Base-by-base conservation (phyloP, 495 filamentous ascomycete species). In the Daldinia childiae region DNA sequence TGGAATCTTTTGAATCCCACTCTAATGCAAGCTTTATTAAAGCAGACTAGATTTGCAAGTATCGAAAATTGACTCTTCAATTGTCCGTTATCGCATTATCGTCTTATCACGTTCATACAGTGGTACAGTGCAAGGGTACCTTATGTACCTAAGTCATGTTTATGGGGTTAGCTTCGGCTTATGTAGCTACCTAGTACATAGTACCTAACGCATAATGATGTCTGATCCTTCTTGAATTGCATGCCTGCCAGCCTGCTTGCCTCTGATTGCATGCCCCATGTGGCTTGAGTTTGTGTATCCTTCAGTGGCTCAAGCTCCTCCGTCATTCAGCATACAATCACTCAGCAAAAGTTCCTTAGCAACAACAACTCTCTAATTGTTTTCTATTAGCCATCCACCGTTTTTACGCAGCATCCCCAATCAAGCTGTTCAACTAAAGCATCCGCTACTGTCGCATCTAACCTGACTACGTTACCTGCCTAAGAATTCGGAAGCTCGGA, bases 21-120 rank as follows among this genome's bases (percentile, higher is more conserved):
- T 48, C 43, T 48, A 24, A 48, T 21, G 43, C 43, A 4, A 48
- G 19, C 17, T 48, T 21, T 48, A 24, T 24, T 3, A 58, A 32
- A 8, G 29, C 9, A 32, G 29, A 32, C 29, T 8, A 4, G 38
- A 60, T 29, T 48, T 73, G 57, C 60, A 68, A 34, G 12, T 65
- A 73, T 65, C 51, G 48, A 63, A 50, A 58, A 27, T 29, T 11
- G 8, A 60, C 57, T 41, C 41, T 52, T 32, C 56, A 41, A 62
- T 50, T 60, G 38, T 11, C 38, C 57, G 38, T 45, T 60, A 60
- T 60, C 57, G 57, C 21, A 1, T 14, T 17, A 19, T 41, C n/a
- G 30, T 6, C 19, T 58, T 24, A 41, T 45, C 12, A n/a, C n/a
- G n/a, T n/a, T n/a, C n/a, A n/a, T n/a, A n/a, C n/a, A n/a, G n/a